These are phyloP conservation scores for Venturia aucupariae DNA, from an alignment of 2,329 filamentous ascomycete genomes.

Conservation along the genomic window DNA sequence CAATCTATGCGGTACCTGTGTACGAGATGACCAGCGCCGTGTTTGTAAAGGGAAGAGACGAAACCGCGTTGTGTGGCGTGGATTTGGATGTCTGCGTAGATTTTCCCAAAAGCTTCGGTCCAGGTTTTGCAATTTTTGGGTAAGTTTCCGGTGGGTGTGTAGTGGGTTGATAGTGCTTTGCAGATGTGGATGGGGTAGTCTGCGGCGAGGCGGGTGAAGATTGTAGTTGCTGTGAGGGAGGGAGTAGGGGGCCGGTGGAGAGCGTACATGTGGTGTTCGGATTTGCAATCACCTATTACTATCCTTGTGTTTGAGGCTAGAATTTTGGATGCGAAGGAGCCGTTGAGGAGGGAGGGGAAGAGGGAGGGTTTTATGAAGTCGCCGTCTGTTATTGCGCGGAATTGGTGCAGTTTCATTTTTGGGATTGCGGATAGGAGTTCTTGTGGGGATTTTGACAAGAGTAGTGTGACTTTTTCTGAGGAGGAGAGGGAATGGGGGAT, in stretches of 20 bases:
- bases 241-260: constrained; percentile 41
- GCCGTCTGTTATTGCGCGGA: constrained; percentile 43
- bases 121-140: constrained; percentile 36
- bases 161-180: constrained; percentile 34
- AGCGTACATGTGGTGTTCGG: constrained; percentile 45
- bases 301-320: constrained; percentile 38
- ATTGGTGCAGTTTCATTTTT: constrained; percentile 42
- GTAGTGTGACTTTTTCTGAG: constrained; percentile 36
- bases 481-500: constrained; percentile 34
- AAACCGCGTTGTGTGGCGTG: constrained; percentile 45
- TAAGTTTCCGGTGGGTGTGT: constrained; percentile 33
- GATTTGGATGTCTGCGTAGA: constrained; percentile 50
- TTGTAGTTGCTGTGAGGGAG: constrained; percentile 30
- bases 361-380: constrained; percentile 37
- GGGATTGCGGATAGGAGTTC: constrained; percentile 26
- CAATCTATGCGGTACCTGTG: constrained; percentile 47
- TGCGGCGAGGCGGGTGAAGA: constrained; percentile 38
- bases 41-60: constrained; percentile 33
- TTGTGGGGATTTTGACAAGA: constrained; percentile 26
- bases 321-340: constrained; percentile 38
- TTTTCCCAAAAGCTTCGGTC: constrained; percentile 43
- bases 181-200: constrained; percentile 42
- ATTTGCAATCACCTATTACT: constrained; percentile 45
- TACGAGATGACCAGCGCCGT: constrained; percentile 37
- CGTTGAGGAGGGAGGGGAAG: constrained; percentile 39